Base-by-base conservation (phyloP, 352 stramenopile genomes). In the Phytophthora parvispora region DNA sequence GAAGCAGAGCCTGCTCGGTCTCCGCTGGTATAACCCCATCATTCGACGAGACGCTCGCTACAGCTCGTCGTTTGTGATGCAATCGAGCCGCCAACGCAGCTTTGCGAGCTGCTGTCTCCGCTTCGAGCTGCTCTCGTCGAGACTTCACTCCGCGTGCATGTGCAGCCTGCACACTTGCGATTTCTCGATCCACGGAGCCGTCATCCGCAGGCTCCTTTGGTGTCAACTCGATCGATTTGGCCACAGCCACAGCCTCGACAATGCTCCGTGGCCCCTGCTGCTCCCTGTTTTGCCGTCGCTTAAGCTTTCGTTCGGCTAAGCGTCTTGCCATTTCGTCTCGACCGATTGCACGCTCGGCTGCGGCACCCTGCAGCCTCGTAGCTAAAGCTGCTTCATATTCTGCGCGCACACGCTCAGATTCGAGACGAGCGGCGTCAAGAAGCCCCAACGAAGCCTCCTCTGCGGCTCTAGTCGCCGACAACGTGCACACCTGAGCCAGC, bases 51-150 rank as follows among this genome's bases (percentile, higher is more conserved):
- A 18, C 38, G 38, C 6, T 45, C 38, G 18, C 18, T 16, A 57
- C 67, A 61, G 59, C 48, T 49, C 64, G 60, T 54, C 77, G 75
- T 58, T 77, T 81, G 20, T 65, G 58, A 20, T 67, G 49, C 25
- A 83, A 57, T 12, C 79, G 71, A 64, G 74, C 76, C 1, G 56
- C 31, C 34, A 87, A 50, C 5, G 53, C 64, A 27, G 64, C 67
- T 53, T 83, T 83, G 29, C 69, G 70, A 48, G 67, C 60, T 29
- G 67, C 59, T 4, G 68, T 66, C 13, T 87, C 79, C 1, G 53
- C 22, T 29, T 83, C 72, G 0, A 87, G 43, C 25, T 85, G 74
- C 24, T 72, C 29, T 20, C 73, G 34, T 20, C 70, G 64, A 42
- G 64, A 57, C 20, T 67, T 62, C 38, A 81, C 51, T 3, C 77